Conservation (phyloP, 2,329 filamentous ascomycete genomes). For the Aspergillus luchuensis region DNA sequence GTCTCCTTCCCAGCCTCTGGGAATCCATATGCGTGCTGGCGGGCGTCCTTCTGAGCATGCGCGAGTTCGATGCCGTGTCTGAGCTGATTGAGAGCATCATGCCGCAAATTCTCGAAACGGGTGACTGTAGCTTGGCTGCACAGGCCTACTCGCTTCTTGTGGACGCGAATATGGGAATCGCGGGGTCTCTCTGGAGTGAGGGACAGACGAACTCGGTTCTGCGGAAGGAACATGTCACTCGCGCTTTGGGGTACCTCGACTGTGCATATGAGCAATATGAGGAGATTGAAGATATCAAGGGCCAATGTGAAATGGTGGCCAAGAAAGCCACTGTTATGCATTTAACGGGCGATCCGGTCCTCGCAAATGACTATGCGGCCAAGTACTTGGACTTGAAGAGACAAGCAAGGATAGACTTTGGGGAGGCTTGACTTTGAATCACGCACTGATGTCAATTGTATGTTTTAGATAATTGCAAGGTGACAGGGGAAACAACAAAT, state of each 20-base stretch:
- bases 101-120: slow-evolving; percentile 74
- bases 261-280: slow-evolving; percentile 66
- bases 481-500: neutral
- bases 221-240: slow-evolving; percentile 59
- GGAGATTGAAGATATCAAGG: slow-evolving; percentile 66
- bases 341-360: slow-evolving; percentile 63
- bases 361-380: slow-evolving; percentile 68
- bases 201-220: slow-evolving; percentile 33
- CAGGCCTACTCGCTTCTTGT: slow-evolving; percentile 70
- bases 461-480: too few relatives aligned
- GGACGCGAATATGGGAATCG: slow-evolving; percentile 77
- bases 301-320: slow-evolving; percentile 75
- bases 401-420: slow-evolving; percentile 25
- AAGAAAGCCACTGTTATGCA: slow-evolving; percentile 80
- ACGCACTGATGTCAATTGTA: neutral
- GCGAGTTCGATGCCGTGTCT: slow-evolving; percentile 69
- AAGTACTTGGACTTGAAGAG: slow-evolving; percentile 63
- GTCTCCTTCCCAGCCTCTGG: slow-evolving; percentile 71
- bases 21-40: slow-evolving; percentile 68
- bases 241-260: slow-evolving; percentile 63
- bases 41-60: slow-evolving; percentile 67
- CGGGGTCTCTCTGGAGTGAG: slow-evolving; percentile 51
- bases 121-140: slow-evolving; percentile 63
- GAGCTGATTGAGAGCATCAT: slow-evolving; percentile 69
- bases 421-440: neutral